Conservation (phyloP, 164 flowering plant species). For the Brasenia schreberi region DNA sequence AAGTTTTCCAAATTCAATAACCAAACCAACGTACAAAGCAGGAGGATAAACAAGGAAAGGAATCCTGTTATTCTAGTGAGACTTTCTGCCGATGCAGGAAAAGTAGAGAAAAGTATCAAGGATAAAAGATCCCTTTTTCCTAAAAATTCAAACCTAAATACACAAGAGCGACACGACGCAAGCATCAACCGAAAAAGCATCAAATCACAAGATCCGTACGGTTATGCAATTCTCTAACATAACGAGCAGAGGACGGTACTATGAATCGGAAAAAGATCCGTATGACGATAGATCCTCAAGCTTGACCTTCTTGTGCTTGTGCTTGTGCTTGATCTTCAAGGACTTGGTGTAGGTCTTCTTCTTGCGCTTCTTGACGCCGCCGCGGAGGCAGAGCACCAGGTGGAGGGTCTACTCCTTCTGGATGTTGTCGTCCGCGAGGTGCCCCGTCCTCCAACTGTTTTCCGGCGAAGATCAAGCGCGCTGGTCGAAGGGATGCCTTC, state of each 20-base stretch:
- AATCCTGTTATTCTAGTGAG: too few species aligned
- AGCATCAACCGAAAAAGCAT: slow-evolving; percentile 7
- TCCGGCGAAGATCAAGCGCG: slow-evolving; percentile 12
- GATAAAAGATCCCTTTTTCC: too few species aligned
- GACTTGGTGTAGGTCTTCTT: neutral
- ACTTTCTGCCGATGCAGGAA: too few species aligned
- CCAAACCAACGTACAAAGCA: too few species aligned
- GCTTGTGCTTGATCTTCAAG: neutral
- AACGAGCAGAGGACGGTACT: neutral
- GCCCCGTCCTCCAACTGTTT: slow-evolving; percentile 10
- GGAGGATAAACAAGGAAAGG: too few species aligned
- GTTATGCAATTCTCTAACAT: too few species aligned
- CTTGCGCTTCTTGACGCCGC: slow-evolving; percentile 2
- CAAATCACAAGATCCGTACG: slow-evolving; percentile 2
- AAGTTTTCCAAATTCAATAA: too few species aligned
- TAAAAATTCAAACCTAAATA: too few species aligned
- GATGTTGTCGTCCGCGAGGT: slow-evolving; percentile 11
- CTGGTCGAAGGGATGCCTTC: slow-evolving; percentile 6
- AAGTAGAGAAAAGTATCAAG: too few species aligned
- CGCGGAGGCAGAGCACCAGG: slow-evolving; percentile 3
- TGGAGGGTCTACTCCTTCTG: slow-evolving; percentile 5
- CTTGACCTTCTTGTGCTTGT: slow-evolving; percentile 5
- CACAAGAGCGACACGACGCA: too few species aligned
- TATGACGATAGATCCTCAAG: neutral
- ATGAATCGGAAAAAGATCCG: neutral